Evolutionary conservation across 768 basidiomycete genomes (phyloP), one percentile per base, ranked within the genome.

Genomic region (Lactarius pseudohatsudake): DNA sequence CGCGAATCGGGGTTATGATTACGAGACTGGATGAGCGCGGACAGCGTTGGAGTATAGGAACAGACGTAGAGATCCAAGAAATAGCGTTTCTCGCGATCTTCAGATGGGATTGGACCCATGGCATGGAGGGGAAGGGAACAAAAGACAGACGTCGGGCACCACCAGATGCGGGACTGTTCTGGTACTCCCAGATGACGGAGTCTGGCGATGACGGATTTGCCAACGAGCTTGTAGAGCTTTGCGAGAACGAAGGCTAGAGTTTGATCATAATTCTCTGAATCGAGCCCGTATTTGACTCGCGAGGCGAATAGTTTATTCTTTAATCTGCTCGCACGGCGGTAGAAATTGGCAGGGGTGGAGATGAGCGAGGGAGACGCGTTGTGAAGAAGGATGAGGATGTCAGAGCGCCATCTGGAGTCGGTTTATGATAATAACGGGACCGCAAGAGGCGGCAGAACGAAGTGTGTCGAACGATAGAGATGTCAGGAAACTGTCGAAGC

Each of bases 41-140:
- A 50, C 22, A 50, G 47, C 11, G 47, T 50, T 50, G 47, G 47
- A 11, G 47, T 50, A 26, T 50, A 50, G 4, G 47, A 67, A 61
- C 57, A 47, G 32, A 67, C 56, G 40, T 61, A 65, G 18, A 64
- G 9, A 20, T 64, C 26, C 9, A 34, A 9, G 34, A 34, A 34
- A 9, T 34, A 34, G 34, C 34, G 34, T 34, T 34, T 34, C 34
- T 57, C 16, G 5, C 28, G 60, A 18, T 32, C 65, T 8, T 53
- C 26, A 4, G 40, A 57, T 4, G 43, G 43, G 38, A 67, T 64
- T 28, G 62, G 43, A 3, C 64, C 65, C 30, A 67, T 67, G 13
- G 69, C 69, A 9, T 70, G 69, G 20, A 67, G 50, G 3, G 66
- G 69, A 13, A 70, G 66, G 28, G 54, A 68, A 16, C 54, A 62